A percentile compares a stretch with the other conserved stretches of the same genome.
phyloP scores from a whole-genome alignment of 176 grass and related monocot genomes.

The Hordeum marinum region DNA sequence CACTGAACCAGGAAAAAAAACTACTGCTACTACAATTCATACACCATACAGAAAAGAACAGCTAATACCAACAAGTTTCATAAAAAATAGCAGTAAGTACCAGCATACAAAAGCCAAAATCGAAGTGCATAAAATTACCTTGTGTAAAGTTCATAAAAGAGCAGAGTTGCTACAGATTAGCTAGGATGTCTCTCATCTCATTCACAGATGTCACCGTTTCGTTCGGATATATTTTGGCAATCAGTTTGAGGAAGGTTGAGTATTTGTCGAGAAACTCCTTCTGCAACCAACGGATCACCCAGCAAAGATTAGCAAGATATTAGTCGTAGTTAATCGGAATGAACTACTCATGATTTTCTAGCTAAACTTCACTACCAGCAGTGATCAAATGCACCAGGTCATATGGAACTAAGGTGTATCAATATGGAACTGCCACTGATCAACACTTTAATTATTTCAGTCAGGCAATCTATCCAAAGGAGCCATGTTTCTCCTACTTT shows the following conservation, averaged over 20 bases:
- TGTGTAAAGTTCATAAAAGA: conserved; percentile 9
- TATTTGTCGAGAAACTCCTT: conserved; percentile 98
- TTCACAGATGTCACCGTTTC: conserved; percentile 59
- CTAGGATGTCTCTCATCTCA: conserved; percentile 69
- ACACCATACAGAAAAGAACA: not conserved
- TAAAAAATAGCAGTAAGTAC: not conserved
- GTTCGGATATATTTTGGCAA: conserved; percentile 83
- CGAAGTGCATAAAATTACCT: conserved; percentile 19
- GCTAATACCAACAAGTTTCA: not conserved
- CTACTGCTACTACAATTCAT: not conserved
- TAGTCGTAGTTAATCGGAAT: not conserved
- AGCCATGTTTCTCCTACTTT: not conserved
- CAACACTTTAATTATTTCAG: not conserved
- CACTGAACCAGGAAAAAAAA: not conserved
- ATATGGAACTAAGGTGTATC: not conserved
- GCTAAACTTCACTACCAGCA: not conserved
- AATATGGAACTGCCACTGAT: not conserved
- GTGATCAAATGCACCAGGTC: not conserved
- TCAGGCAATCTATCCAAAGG: not conserved
- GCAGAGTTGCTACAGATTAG: conserved; percentile 34
- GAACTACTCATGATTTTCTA: not conserved
- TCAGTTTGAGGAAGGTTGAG: conserved; percentile 69
- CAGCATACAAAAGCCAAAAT: not conserved
- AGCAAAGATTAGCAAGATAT: not conserved
- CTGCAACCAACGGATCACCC: conserved; percentile 34